Base-by-base conservation (phyloP, 805 yeast species). In the Debaryomyces prosopidis region DNA sequence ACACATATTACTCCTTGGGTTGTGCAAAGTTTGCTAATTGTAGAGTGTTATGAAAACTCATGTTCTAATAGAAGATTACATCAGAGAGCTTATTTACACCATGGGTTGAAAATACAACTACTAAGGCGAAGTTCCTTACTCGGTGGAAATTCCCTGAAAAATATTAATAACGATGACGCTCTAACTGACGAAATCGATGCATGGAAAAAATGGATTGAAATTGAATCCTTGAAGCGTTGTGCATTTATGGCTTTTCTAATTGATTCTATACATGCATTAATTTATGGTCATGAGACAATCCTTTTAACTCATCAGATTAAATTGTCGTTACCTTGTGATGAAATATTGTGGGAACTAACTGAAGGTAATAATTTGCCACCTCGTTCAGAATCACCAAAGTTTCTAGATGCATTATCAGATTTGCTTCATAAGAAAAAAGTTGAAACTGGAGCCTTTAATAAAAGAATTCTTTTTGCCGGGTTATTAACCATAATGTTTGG, bases 51-150 rank as follows among this genome's bases (percentile, higher is more conserved):
- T 59, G 96, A 87, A 59, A 85, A 87, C 58, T 72, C 81, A 47
- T 80, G 85, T 50, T 72, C 87, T 0, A 74, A 79, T 19, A 66
- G 96, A 51, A 69, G 68, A 36, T 58, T 85, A 40, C 96, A 87
- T 60, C 95, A 87, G 61, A 62, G 95, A 35, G 84, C 87, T 0
- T 88, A 84, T 59, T 67, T 87, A n/a, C 94, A 88, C 56, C 92
- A 88, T 57, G 95, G 92, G 3, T 81, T 91, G n/a, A 53, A 55
- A 34, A 54, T 58, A 2, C 60, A 58, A 36, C 40, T 59, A 40
- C 35, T 57, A 10, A 42, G 58, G 18, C 39, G 60, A 39, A 51
- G 57, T 34, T 59, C 58, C 11, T 40, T 69, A 35, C 51, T 69
- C 18, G 75, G 75, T 3, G 73, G 73, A 10, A 69, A 66, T 40